These are phyloP conservation scores for Trichophyton benhamiae DNA, from an alignment of 2,329 filamentous ascomycete genomes.

Conservation along the genomic window DNA sequence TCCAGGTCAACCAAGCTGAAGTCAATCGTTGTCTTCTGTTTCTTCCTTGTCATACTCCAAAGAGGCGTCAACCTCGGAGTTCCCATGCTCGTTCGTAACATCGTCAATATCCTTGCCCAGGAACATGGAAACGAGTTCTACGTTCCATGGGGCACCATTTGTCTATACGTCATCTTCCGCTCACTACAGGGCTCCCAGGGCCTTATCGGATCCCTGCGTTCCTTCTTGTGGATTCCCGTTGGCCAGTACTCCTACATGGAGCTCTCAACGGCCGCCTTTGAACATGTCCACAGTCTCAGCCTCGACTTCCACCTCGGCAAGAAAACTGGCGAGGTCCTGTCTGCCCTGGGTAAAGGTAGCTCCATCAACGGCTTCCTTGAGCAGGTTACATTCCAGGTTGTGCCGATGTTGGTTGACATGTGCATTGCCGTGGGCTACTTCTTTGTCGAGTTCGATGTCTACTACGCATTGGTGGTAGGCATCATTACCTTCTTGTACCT, in stretches of 20 bases:
- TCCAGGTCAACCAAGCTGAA: constrained; percentile 65
- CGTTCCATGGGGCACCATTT: constrained; percentile 63
- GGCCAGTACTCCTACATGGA: constrained; percentile 94
- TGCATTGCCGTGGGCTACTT: constrained; percentile 75
- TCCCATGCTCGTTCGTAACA: constrained; percentile 64
- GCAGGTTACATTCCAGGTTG: constrained; percentile 87
- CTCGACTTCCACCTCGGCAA: constrained; percentile 95
- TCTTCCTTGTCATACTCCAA: constrained; percentile 66
- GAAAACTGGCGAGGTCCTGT: constrained; percentile 89
- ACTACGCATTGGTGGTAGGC: constrained; percentile 80
- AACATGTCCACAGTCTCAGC: constrained; percentile 90
- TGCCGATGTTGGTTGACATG: constrained; percentile 88
- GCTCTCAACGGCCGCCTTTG: constrained; percentile 86
- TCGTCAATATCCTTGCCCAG: constrained; percentile 61
- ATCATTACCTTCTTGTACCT: constrained; percentile 93
- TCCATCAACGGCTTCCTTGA: constrained; percentile 95
- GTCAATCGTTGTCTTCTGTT: constrained; percentile 68
- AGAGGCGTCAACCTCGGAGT: constrained; percentile 77
- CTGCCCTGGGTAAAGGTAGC: constrained; percentile 87
- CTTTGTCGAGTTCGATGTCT: constrained; percentile 63
- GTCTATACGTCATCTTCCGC: constrained; percentile 63
- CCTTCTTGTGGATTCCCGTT: constrained; percentile 88
- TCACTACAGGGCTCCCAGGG: constrained; percentile 82
- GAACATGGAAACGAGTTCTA: constrained; percentile 39
- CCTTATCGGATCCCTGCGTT: constrained; percentile 67